Conservation (phyloP, 176 grass and related monocot species). For the Typha latifolia region DNA sequence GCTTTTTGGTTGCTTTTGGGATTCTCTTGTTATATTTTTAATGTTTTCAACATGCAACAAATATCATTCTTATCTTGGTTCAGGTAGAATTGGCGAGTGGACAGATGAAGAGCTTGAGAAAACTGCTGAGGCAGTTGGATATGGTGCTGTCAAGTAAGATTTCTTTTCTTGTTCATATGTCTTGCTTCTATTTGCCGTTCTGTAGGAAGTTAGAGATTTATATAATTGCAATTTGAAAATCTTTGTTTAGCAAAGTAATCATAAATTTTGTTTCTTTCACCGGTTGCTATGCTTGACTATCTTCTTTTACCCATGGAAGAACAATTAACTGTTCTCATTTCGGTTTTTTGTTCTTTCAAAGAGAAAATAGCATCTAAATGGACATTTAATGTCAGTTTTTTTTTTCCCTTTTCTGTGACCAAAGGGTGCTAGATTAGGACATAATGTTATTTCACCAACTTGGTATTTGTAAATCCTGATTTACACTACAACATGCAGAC, state of each 20-base stretch:
- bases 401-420: background rate
- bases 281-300: too few relatives aligned
- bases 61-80: constrained; percentile 24
- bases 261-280: background rate
- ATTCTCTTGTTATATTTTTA: background rate
- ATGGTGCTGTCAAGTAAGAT: constrained; percentile 89
- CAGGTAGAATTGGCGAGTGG: constrained; percentile 71
- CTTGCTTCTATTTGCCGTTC: background rate
- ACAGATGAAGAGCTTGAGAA: constrained; percentile 78
- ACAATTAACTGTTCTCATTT: too few relatives aligned
- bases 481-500: background rate
- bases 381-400: background rate
- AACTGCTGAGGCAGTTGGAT: constrained; percentile 91
- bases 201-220: background rate
- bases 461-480: background rate
- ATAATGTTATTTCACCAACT: background rate
- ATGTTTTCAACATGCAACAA: background rate
- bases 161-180: background rate
- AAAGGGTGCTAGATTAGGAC: background rate
- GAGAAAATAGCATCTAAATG: too few relatives aligned
- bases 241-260: background rate
- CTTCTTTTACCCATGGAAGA: too few relatives aligned
- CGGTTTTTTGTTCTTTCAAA: too few relatives aligned
- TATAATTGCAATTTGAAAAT: background rate
- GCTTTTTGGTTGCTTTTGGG: background rate